These are phyloP conservation scores for Petunia axillaris DNA, from an alignment of 257 asterid genomes.

Conservation along the genomic window DNA sequence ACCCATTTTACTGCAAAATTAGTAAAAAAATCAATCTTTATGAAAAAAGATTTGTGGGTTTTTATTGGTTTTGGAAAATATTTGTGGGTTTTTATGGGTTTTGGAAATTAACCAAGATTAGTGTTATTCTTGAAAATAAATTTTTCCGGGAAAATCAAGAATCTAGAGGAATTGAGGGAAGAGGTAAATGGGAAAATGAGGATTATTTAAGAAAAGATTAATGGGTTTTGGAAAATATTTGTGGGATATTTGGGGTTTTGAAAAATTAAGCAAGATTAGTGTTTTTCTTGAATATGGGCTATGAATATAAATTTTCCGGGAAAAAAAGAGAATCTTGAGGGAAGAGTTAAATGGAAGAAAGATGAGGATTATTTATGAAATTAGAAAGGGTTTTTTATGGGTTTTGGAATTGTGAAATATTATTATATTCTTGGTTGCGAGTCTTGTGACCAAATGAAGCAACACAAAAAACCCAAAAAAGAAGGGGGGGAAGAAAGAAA, in stretches of 20 bases:
- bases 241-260: not conserved
- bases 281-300: not conserved
- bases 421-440: no score
- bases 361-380: not conserved
- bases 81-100: not conserved
- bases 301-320: not conserved
- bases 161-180: no score
- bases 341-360: no score
- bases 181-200: no score
- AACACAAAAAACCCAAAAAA: not conserved
- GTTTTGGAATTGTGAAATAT: not conserved
- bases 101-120: not conserved
- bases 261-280: not conserved
- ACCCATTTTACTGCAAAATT: constrained; percentile 55
- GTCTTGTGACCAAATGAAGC: no score
- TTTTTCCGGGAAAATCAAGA: no score
- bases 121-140: no score
- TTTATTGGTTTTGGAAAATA: not conserved
- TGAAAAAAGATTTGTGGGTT: not conserved
- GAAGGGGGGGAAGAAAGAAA: not conserved
- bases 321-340: not conserved
- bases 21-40: constrained; percentile 16
- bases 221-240: not conserved
- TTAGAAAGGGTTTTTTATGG: not conserved
- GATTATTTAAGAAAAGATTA: no score